Evolutionary conservation across 2,329 filamentous ascomycete genomes (phyloP), one percentile per base, ranked within the genome.

Genomic region (Apiospora rasikravindrae): DNA sequence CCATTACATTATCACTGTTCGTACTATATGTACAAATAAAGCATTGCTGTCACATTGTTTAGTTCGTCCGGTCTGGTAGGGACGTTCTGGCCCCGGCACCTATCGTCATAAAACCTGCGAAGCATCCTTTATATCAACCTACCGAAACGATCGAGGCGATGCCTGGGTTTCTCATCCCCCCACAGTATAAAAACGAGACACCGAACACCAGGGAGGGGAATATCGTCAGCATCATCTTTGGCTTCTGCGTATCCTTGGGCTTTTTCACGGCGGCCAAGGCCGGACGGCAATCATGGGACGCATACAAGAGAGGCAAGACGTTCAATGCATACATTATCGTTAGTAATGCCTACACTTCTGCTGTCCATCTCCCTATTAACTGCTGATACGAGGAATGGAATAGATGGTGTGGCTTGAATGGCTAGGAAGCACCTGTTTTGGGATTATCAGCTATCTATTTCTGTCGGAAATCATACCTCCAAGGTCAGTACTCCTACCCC

Each of bases 221-320:
- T 16, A 37, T 64, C 6, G 57, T 40, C 26, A 64, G 29, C 26
- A 40, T 37, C 26, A 64, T 37, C 29, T 64, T 29, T 16, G 57
- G 57, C 16, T 64, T 64, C 57, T 33, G 29, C 16, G 19, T 64
- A n/a, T 29, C 29, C 7, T 40, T 29, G 16, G 57, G 29, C 14
- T 40, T 64, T 14, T 64, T 64, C 57, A 64, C 57, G 16, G 57
- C 57, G 22, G 26, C 57, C 26, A 64, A n/a, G 57, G 57, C 57
- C 57, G 29, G 29, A 22, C 14, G 37, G 4, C 57, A 64, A n/a
- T 29, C 57, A 24, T 33, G 57, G 29, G 57, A 29, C 14, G 37
- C 37, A 13, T 64, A 40, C 29, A 64, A 37, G 13, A 29, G 57
- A 26, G 22, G 16, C 26, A 40, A 40, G 22, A 37, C 6, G 1